Conservation (phyloP, 148 eudicot genomes). For the Gaultheria prostrata region DNA sequence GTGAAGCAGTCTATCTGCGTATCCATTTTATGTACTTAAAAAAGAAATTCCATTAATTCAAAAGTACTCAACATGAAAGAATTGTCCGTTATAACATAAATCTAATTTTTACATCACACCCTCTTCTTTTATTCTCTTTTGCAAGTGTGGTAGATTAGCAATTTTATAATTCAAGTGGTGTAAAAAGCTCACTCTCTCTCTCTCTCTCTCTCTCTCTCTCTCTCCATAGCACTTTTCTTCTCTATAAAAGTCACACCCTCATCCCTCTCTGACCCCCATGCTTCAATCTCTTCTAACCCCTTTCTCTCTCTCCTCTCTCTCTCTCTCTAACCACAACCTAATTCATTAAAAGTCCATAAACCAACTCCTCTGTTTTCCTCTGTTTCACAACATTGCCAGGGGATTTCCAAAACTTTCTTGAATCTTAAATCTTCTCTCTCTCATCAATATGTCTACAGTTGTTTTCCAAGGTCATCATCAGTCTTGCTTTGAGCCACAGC, state of each 20-base stretch:
- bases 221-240: slow-evolving; percentile 22
- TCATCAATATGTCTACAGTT: slow-evolving; percentile 43
- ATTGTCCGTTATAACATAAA: neutral
- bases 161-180: slow-evolving; percentile 22
- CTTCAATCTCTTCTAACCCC: slow-evolving; percentile 18
- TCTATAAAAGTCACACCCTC: slow-evolving; percentile 49
- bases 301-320: neutral
- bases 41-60: too few relatives aligned
- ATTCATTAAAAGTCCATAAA: neutral
- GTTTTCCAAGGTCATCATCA: slow-evolving; percentile 39
- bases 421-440: neutral
- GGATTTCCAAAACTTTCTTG: neutral
- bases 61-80: neutral
- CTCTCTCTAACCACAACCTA: slow-evolving; percentile 1
- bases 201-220: slow-evolving; percentile 7
- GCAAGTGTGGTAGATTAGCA: slow-evolving; percentile 7
- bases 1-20: too few relatives aligned
- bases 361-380: neutral
- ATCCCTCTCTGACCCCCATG: slow-evolving; percentile 35
- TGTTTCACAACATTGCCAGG: neutral
- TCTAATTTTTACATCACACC: neutral
- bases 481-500: slow-evolving; percentile 34
- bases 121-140: slow-evolving; percentile 18
- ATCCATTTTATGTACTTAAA: too few relatives aligned
- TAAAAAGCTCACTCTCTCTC: slow-evolving; percentile 11